Evolutionary conservation across 306 rosid genomes (phyloP).

Genomic region (Cicer chorassanicum): DNA sequence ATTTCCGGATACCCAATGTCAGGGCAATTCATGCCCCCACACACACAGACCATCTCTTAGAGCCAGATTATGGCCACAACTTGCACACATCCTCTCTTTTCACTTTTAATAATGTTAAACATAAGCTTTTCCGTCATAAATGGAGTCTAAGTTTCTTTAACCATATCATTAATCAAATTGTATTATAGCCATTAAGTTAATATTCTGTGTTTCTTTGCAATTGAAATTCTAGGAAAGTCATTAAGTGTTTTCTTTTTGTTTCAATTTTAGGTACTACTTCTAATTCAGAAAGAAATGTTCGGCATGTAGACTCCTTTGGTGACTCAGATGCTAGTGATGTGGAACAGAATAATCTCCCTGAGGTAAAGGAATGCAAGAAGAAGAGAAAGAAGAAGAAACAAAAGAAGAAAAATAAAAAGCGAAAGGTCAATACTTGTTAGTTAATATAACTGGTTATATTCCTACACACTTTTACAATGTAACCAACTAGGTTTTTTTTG

Average conservation of each 20-base stretch:
- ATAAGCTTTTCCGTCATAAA: neutral
- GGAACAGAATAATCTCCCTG: conserved; percentile 45
- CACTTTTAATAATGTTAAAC: neutral
- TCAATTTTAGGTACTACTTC: conserved; percentile 65
- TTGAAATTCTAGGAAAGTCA: conserved; percentile 4
- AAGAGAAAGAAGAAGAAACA: conserved; percentile 50
- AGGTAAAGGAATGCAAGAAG: conserved; percentile 55
- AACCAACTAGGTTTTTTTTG: conserved; percentile 39
- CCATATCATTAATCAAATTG: neutral
- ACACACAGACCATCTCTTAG: neutral
- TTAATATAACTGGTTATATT: conserved; percentile 40
- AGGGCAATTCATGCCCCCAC: neutral
- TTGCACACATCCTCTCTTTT: conserved; percentile 4
- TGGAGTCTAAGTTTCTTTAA: conserved; percentile 27
- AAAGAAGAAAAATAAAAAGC: conserved; percentile 59
- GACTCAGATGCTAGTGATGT: conserved; percentile 58
- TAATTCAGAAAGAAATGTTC: conserved; percentile 55
- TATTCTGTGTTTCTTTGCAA: conserved; percentile 27
- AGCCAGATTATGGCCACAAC: conserved; percentile 19
- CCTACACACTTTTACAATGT: conserved; percentile 5
- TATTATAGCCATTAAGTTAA: neutral
- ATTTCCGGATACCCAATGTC: neutral
- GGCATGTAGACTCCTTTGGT: conserved; percentile 76
- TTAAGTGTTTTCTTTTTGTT: neutral
- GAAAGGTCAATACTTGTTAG: conserved; percentile 54